Evolutionary conservation across 371 early-diverging fungal species (phyloP).

Genomic region (Circinella umbellata): DNA sequence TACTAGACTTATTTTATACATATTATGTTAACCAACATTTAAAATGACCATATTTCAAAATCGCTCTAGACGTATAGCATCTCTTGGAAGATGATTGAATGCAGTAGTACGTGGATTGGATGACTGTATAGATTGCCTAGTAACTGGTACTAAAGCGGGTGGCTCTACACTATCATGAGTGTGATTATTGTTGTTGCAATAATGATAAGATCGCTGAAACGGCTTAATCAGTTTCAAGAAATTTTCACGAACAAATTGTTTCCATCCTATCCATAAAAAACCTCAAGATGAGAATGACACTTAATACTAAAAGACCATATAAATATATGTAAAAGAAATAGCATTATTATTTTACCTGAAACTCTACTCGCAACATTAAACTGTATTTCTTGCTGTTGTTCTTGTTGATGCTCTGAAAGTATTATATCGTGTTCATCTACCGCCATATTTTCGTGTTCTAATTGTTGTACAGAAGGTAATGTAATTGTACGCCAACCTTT

Average conservation of each 20-base stretch:
- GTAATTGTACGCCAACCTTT: constrained; percentile 23
- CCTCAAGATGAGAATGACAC: no score
- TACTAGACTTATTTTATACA: no score
- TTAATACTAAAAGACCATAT: no score
- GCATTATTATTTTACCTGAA: background rate
- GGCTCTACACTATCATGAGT: constrained; percentile 5
- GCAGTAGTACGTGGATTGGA: constrained; percentile 28
- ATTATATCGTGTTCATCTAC: background rate
- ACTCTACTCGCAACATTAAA: background rate
- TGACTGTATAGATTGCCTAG: constrained; percentile 13
- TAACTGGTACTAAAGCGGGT: constrained; percentile 8
- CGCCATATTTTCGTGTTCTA: background rate
- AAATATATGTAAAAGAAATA: no score
- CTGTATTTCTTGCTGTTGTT: background rate
- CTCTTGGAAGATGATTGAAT: constrained; percentile 39
- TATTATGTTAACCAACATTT: no score
- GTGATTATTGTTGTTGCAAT: no score
- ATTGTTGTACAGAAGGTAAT: background rate
- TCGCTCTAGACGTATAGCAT: constrained; percentile 39
- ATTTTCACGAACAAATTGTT: background rate
- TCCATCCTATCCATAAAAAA: background rate
- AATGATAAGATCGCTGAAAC: background rate
- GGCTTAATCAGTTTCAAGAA: background rate
- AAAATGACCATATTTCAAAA: constrained; percentile 21
- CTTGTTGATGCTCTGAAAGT: background rate